Base-by-base conservation (phyloP, 768 basidiomycete genomes). In the Sarcomyxa edulis region DNA sequence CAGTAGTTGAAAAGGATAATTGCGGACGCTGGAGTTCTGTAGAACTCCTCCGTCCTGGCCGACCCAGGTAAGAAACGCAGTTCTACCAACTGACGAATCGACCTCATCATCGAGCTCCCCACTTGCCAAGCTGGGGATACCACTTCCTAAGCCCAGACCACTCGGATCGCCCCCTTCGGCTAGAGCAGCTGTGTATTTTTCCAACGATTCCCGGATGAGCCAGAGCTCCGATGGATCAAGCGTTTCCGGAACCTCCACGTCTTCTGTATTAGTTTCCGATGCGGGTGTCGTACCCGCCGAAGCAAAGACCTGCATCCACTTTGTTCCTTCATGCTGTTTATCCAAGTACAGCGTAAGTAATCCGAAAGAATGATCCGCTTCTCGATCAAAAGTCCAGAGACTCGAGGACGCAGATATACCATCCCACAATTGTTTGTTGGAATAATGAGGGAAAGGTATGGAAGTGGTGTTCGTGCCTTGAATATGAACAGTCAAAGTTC, bases 101-200 rank as follows among this genome's bases (percentile, higher is more conserved):
- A 90, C 81, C 40, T 95, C 92, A 33, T 91, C 86, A 56, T 98
- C 95, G 58, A 88, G 72, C 62, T 97, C 95, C 37, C 91, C 93
- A 48, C 84, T 75, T 31, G 81, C 77, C 16, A 99, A 73, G 44
- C 86, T 86, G 3, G 93, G 86, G 35, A 93, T 62, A 31, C 81
- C 78, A 24, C 63, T 60, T 23, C 85, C 82, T 7, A 84, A 65
- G 5, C 80, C 86, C 4, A 80, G 60, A 1, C 77, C 81, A 32
- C 71, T 76, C 1, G 65, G 62, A 45, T 82, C 81, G n/a, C 74
- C 67, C 0, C 80, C 77, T 22, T 65, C 68, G 25, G 61, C 62
- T 35, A 87, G 55, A 7, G 79, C 69, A 11, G 73, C 60, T 3
- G 92, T 94, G 62, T 88, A 95, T 59, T 92, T 89, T 56, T 90